Base-by-base conservation (phyloP, 2,329 filamentous ascomycete genomes). In the Stagonosporopsis cucurbitacearum region DNA sequence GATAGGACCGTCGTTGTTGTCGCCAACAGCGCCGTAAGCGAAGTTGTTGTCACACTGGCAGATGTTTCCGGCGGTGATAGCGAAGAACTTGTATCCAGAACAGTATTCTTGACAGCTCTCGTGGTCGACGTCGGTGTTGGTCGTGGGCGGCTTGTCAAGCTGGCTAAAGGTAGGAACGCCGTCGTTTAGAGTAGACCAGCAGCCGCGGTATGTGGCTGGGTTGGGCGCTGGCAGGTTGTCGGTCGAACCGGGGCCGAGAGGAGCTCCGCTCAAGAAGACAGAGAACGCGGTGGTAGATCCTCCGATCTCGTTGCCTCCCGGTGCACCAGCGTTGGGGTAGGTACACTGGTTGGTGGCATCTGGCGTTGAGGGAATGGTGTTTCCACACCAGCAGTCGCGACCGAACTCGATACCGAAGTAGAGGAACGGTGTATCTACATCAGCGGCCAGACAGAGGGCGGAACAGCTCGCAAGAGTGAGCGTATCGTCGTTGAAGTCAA, bases 1-100 rank as follows among this genome's bases (percentile, higher is more conserved):
- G 9, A 30, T 11, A 11, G 28, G n/a, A 20, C 11, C 26, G 25
- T 26, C n/a, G 22, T 11, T 9, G 9, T 26, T 26, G 25, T 26
- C 9, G 25, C 4, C 15, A 17, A 25, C 3, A 28, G 11, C 48
- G 22, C 6, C 22, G 39, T 17, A 41, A 0, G 39, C 4, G 39
- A 23, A 25, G 25, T 35, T 50, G 41, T 50, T 45, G n/a, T 36
- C 47, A 17, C 52, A 50, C 46, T 5, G 9, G 12, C 46, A 50
- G 12, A 12, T 35, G 33, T 41, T 26, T 1, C 52, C 46, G 26
- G 17, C 33, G 8, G 22, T n/a, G 3, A 55, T 17, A 28, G 22
- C 52, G 23, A 55, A 55, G 41, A 23, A 55, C 35, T 55, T 55
- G 25, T 26, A 50, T 17, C 17, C 40, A 2, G 11, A 15, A 11